phyloP scores from a whole-genome alignment of 805 yeast genomes.

The Candida maris region DNA sequence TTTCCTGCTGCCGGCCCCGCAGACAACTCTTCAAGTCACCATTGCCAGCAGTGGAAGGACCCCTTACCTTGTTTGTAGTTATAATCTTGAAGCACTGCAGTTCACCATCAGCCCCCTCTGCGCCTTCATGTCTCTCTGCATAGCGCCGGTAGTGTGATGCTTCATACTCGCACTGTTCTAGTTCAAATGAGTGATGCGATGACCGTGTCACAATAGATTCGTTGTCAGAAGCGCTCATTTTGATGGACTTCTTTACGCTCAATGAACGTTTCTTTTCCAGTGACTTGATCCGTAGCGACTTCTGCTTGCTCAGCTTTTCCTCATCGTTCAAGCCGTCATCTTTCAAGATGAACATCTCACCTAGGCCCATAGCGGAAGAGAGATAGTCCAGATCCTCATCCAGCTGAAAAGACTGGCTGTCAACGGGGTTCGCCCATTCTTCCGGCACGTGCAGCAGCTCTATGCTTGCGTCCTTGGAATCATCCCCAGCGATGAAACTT shows the following conservation, averaged over 20 bases:
- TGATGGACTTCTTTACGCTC: slow-evolving; percentile 27
- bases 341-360: slow-evolving; percentile 37
- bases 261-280: slow-evolving; percentile 34
- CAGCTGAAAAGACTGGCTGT: slow-evolving; percentile 4
- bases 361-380: slow-evolving; percentile 36
- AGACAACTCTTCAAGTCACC: slow-evolving; percentile 9
- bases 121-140: slow-evolving; percentile 12
- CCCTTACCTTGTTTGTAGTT: slow-evolving; percentile 4
- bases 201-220: slow-evolving; percentile 14
- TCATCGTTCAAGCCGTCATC: slow-evolving; percentile 21
- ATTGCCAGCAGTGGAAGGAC: slow-evolving; percentile 1
- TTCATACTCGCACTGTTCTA: slow-evolving; percentile 21
- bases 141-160: slow-evolving; percentile 17
- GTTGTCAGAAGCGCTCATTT: slow-evolving; percentile 10
- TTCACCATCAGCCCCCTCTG: slow-evolving; percentile 3
- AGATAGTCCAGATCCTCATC: slow-evolving; percentile 36
- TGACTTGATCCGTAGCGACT: slow-evolving; percentile 35
- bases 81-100: slow-evolving; percentile 8
- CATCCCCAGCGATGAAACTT: neutral
- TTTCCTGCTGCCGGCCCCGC: no score
- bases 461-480: neutral
- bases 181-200: slow-evolving; percentile 15
- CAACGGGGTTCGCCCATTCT: neutral
- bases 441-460: neutral
- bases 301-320: slow-evolving; percentile 28